phyloP scores from a whole-genome alignment of 129 eudicot species.

The Flaveria brownii region DNA sequence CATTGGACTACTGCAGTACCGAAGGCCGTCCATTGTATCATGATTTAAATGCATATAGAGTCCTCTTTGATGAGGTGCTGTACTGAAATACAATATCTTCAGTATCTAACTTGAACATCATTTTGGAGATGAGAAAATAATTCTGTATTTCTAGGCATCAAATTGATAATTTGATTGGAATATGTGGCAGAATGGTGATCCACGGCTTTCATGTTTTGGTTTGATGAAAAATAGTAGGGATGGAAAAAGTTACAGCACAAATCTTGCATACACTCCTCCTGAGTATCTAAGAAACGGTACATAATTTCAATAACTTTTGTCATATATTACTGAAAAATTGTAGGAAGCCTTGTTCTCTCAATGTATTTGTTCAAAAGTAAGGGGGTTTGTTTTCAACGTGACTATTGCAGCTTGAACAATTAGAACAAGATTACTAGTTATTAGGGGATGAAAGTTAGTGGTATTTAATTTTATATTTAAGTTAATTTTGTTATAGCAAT shows the following conservation, averaged over 20 bases:
- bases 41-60: slow-evolving; percentile 92
- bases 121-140: neutral
- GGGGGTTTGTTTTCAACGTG: neutral
- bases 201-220: slow-evolving; percentile 91
- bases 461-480: neutral
- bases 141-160: slow-evolving; percentile 5
- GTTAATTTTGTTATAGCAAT: neutral
- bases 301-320: neutral
- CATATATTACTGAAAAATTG: neutral
- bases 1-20: slow-evolving; percentile 70
- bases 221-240: slow-evolving; percentile 94
- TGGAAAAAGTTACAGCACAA: slow-evolving; percentile 96
- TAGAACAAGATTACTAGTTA: neutral
- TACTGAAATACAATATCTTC: neutral
- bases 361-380: neutral
- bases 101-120: neutral
- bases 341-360: neutral
- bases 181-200: slow-evolving; percentile 82
- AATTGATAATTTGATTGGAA: slow-evolving; percentile 19
- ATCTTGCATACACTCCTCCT: slow-evolving; percentile 95
- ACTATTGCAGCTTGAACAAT: neutral
- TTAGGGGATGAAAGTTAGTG: neutral
- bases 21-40: slow-evolving; percentile 91
- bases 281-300: slow-evolving; percentile 91
- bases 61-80: slow-evolving; percentile 90